Evolutionary conservation across 306 rosid species (phyloP).

Genomic region (Acacia melanoxylon): DNA sequence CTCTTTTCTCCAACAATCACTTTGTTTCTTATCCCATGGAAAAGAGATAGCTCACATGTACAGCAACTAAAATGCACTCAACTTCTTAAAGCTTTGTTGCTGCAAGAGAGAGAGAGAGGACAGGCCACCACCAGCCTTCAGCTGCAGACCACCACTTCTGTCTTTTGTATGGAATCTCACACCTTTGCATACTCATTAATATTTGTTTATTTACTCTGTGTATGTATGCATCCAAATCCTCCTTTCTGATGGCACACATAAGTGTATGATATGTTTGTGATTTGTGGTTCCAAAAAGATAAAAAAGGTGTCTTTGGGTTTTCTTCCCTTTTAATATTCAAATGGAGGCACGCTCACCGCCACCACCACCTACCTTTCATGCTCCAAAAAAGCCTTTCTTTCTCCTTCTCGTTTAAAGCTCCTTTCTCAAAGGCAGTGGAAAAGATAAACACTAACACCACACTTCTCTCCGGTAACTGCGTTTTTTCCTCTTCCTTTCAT

Average conservation of each 20-base stretch:
- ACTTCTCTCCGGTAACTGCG: background rate
- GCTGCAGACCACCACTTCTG: slow-evolving; percentile 10
- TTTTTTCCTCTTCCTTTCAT: background rate
- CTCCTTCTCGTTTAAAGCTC: slow-evolving; percentile 32
- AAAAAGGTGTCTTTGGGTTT: slow-evolving; percentile 39
- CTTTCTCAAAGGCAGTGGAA: slow-evolving; percentile 44
- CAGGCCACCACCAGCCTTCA: background rate
- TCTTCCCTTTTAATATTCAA: slow-evolving; percentile 32
- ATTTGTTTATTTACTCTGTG: background rate
- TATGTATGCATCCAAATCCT: slow-evolving; percentile 25
- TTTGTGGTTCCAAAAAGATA: slow-evolving; percentile 35
- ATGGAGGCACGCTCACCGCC: slow-evolving; percentile 35
- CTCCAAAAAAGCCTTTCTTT: slow-evolving; percentile 5
- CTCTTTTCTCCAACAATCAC: slow-evolving; percentile 13
- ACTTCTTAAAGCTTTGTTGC: slow-evolving; percentile 33
- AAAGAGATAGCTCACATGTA: background rate
- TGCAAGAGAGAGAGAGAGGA: background rate
- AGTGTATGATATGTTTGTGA: background rate
- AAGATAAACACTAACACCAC: background rate
- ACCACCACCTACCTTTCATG: background rate
- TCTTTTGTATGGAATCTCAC: slow-evolving; percentile 35
- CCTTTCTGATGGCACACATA: slow-evolving; percentile 20
- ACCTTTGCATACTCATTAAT: background rate
- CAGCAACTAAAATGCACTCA: slow-evolving; percentile 25
- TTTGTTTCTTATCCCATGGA: background rate